Percentiles rank a stretch among this genome's conserved stretches.
phyloP scores from a whole-genome alignment of 768 basidiomycete genomes.

The Peribolospora baueri region DNA sequence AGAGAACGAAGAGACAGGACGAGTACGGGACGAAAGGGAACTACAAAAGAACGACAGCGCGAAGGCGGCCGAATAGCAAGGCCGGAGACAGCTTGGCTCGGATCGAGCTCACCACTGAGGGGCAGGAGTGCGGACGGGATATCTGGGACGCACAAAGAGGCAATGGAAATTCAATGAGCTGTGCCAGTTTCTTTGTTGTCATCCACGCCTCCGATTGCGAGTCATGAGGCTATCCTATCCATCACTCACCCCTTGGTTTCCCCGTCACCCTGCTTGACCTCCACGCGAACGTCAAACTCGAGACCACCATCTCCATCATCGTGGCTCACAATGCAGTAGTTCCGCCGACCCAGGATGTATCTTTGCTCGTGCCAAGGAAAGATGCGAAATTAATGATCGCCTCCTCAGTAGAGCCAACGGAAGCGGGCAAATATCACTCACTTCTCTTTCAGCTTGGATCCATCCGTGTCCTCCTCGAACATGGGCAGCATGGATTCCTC shows the following conservation, averaged over 20 bases:
- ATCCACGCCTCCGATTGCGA: too few species aligned
- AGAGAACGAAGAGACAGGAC: too few species aligned
- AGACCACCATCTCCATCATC: constrained; percentile 37
- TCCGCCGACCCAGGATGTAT: constrained; percentile 64
- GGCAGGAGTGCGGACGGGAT: constrained; percentile 1
- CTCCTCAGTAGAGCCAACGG: not conserved
- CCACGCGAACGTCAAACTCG: constrained; percentile 61
- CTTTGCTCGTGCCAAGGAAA: not conserved
- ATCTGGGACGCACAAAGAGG: not conserved
- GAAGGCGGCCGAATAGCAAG: too few species aligned
- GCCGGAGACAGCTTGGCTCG: too few species aligned
- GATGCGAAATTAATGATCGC: not conserved
- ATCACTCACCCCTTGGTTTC: constrained; percentile 43
- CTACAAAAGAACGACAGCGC: too few species aligned
- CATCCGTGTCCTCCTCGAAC: constrained; percentile 53
- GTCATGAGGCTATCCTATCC: not conserved
- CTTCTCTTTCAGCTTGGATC: constrained; percentile 44
- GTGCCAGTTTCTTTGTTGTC: too few species aligned
- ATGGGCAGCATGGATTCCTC: constrained; percentile 32
- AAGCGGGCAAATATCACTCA: constrained; percentile 2
- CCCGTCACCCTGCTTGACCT: constrained; percentile 58
- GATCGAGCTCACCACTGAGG: constrained; percentile 2
- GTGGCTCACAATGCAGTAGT: constrained; percentile 42
- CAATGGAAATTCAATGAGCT: not conserved
- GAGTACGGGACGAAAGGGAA: too few species aligned